These are phyloP conservation scores for Dryas alaskensis DNA, from an alignment of 306 rosid genomes.

Conservation along the genomic window DNA sequence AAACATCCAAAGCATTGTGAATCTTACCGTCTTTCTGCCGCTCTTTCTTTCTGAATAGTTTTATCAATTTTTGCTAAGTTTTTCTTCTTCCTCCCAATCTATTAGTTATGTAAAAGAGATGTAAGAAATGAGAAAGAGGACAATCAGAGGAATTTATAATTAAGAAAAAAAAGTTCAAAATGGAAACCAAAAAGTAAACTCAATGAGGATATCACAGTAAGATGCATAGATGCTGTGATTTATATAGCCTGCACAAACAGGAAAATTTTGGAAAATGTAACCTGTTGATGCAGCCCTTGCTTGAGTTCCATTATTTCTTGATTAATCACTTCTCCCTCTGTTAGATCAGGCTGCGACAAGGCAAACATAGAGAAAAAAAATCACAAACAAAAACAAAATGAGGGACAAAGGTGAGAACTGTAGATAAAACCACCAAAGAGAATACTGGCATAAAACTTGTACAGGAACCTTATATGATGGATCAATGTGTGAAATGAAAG, in stretches of 20 bases:
- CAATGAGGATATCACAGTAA: not conserved
- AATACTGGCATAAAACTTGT: slow-evolving; percentile 11
- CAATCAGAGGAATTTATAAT: slow-evolving; percentile 17
- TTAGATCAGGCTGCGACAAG: slow-evolving; percentile 70
- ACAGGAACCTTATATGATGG: slow-evolving; percentile 18
- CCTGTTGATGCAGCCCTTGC: slow-evolving; percentile 66
- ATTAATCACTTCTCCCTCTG: slow-evolving; percentile 65
- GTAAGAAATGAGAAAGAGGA: slow-evolving; percentile 26
- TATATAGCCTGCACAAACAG: not conserved
- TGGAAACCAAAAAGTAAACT: not conserved
- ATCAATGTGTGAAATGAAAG: slow-evolving; percentile 22
- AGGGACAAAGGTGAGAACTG: slow-evolving; percentile 10
- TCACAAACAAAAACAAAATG: slow-evolving; percentile 9
- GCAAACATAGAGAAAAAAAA: slow-evolving; percentile 24
- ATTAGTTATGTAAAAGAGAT: slow-evolving; percentile 31
- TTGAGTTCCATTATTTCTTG: slow-evolving; percentile 66
- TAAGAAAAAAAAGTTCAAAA: not conserved
- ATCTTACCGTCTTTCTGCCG: slow-evolving; percentile 55
- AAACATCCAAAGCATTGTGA: slow-evolving; percentile 25
- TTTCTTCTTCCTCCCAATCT: slow-evolving; percentile 66
- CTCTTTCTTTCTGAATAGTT: slow-evolving; percentile 58
- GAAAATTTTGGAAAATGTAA: slow-evolving; percentile 22
- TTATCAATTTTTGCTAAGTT: slow-evolving; percentile 56
- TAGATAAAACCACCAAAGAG: not conserved
- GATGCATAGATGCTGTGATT: slow-evolving; percentile 3